phyloP scores from a whole-genome alignment of 2,329 filamentous ascomycete species.

The Stenocarpella maydis region DNA sequence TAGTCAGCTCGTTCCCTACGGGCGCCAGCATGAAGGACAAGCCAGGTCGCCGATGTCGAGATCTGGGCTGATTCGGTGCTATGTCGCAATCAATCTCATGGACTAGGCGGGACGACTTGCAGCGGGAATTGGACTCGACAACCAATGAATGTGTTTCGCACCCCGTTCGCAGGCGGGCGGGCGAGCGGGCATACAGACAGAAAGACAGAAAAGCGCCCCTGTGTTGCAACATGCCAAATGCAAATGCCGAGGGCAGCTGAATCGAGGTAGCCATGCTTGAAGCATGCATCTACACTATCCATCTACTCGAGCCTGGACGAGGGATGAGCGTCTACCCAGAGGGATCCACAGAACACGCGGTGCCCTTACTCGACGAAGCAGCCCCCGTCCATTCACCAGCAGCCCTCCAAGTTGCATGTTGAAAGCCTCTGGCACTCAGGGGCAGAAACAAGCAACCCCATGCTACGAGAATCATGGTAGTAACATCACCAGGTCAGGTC shows the following conservation, averaged over 20 bases:
- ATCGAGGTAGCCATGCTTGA: neutral
- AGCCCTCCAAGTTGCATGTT: constrained; percentile 10
- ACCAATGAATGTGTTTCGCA: neutral
- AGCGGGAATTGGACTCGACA: constrained; percentile 5
- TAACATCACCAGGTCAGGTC: constrained; percentile 18
- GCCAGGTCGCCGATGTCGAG: constrained; percentile 20
- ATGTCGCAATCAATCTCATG: constrained; percentile 9
- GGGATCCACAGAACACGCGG: constrained; percentile 16
- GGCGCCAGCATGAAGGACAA: neutral
- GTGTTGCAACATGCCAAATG: neutral
- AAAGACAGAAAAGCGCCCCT: neutral
- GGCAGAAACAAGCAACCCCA: constrained; percentile 23
- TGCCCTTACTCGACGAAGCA: constrained; percentile 13
- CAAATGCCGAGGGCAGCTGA: neutral
- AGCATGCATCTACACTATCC: neutral
- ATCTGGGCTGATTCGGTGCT: constrained; percentile 16
- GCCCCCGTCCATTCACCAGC: neutral
- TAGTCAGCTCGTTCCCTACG: neutral
- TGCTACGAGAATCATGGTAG: neutral
- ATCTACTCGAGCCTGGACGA: neutral
- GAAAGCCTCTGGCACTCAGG: constrained; percentile 17
- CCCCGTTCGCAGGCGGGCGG: neutral
- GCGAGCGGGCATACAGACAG: no score
- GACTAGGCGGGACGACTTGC: constrained; percentile 22
- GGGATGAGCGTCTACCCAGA: neutral